Evolutionary conservation across 306 rosid species (phyloP).

Genomic region (Vigna unguiculata): DNA sequence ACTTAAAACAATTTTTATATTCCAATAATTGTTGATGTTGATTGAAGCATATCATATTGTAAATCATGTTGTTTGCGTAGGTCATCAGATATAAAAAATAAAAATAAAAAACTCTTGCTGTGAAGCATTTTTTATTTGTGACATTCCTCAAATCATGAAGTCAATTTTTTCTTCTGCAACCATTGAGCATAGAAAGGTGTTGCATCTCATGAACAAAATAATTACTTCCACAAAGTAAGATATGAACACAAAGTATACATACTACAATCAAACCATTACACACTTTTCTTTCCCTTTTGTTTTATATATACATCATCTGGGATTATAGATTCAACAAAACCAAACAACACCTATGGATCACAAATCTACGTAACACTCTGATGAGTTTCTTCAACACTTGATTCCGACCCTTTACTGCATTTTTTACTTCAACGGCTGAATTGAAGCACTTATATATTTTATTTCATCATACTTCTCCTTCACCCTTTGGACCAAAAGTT

Average conservation of each 20-base stretch:
- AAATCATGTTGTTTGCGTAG: neutral
- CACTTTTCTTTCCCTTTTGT: neutral
- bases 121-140: too few relatives aligned
- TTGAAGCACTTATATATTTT: neutral
- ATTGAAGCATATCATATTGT: neutral
- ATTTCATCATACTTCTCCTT: constrained; percentile 43
- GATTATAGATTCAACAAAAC: neutral
- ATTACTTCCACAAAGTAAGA: neutral
- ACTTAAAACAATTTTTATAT: neutral
- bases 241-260: neutral
- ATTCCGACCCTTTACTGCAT: too few relatives aligned
- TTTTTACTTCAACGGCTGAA: neutral
- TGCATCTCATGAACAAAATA: neutral
- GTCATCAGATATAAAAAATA: neutral
- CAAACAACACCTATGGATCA: neutral
- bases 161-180: constrained; percentile 1
- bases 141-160: constrained; percentile 5
- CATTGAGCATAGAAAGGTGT: neutral
- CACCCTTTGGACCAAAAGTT: constrained; percentile 50
- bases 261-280: neutral
- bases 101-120: too few relatives aligned
- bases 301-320: neutral
- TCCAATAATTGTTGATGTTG: neutral
- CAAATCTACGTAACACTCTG: neutral
- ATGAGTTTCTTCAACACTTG: too few relatives aligned